Evolutionary conservation across 2,329 filamentous ascomycete genomes (phyloP).

Genomic region (Diplodia scrobiculata): DNA sequence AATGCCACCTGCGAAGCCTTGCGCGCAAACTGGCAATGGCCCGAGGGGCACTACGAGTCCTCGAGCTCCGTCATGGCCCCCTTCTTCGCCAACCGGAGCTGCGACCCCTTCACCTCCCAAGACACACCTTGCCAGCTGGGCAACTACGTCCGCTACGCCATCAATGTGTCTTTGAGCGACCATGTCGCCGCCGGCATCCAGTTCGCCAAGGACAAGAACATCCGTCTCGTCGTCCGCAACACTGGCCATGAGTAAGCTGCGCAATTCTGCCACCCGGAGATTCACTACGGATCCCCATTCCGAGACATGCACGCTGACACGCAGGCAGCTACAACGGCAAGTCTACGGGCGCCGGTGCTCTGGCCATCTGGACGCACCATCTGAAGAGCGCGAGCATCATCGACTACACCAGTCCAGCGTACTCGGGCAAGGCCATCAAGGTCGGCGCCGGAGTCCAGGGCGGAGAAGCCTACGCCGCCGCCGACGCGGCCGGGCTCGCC

Average conservation of each 20-base stretch:
- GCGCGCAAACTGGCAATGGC: constrained; percentile 38
- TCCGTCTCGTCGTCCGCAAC: constrained; percentile 44
- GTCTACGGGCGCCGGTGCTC: constrained; percentile 40
- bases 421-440: constrained; percentile 37
- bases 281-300: not conserved
- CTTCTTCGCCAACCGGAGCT: constrained; percentile 30
- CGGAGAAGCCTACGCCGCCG: constrained; percentile 37
- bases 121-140: not conserved
- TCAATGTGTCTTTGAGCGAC: constrained; percentile 2
- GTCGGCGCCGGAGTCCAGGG: constrained; percentile 42
- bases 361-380: constrained; percentile 45
- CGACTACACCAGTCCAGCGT: constrained; percentile 36
- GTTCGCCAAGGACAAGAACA: constrained; percentile 39
- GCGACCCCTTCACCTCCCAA: constrained; percentile 10
- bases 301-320: not conserved
- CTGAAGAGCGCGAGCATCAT: constrained; percentile 41
- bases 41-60: constrained; percentile 18
- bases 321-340: constrained; percentile 36
- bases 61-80: constrained; percentile 25
- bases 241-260: constrained; percentile 43
- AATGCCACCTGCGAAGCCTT: constrained; percentile 33
- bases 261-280: not conserved
- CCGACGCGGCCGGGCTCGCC: constrained; percentile 32
- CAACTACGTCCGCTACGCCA: constrained; percentile 10
- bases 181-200: constrained; percentile 33